Evolutionary conservation across 2,329 filamentous ascomycete species (phyloP).

Genomic region (Apiospora hydei): DNA sequence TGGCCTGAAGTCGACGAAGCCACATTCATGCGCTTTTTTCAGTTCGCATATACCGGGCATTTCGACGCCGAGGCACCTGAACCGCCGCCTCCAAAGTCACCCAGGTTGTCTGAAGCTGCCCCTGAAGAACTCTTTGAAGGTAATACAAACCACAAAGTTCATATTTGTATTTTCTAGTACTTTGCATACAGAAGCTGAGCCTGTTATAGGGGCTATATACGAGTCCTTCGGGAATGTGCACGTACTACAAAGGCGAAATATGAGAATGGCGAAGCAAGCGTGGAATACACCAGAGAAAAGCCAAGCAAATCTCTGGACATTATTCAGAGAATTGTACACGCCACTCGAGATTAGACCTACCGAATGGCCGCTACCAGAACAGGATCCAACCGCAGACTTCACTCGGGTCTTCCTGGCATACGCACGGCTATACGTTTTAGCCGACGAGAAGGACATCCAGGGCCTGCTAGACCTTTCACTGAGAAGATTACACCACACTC

Average conservation of each 20-base stretch:
- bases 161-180: not conserved
- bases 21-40: slow-evolving; percentile 55
- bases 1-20: slow-evolving; percentile 55
- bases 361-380: not conserved
- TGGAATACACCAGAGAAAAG: not conserved
- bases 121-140: not conserved
- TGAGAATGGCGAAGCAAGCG: not conserved
- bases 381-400: slow-evolving; percentile 41
- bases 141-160: not conserved
- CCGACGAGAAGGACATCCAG: slow-evolving; percentile 39
- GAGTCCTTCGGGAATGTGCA: no score
- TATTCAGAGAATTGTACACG: not conserved
- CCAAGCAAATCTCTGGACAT: not conserved
- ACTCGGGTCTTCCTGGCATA: slow-evolving; percentile 47
- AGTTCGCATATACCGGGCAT: slow-evolving; percentile 57
- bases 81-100: slow-evolving; percentile 27
- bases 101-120: not conserved
- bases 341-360: not conserved
- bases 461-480: slow-evolving; percentile 42
- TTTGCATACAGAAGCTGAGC: no score
- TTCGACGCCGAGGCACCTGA: slow-evolving; percentile 43
- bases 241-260: no score
- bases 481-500: slow-evolving; percentile 27
- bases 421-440: slow-evolving; percentile 40
- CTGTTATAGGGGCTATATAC: no score